phyloP scores from a whole-genome alignment of 352 stramenopile genomes.

The Pythium pyrilobum region DNA sequence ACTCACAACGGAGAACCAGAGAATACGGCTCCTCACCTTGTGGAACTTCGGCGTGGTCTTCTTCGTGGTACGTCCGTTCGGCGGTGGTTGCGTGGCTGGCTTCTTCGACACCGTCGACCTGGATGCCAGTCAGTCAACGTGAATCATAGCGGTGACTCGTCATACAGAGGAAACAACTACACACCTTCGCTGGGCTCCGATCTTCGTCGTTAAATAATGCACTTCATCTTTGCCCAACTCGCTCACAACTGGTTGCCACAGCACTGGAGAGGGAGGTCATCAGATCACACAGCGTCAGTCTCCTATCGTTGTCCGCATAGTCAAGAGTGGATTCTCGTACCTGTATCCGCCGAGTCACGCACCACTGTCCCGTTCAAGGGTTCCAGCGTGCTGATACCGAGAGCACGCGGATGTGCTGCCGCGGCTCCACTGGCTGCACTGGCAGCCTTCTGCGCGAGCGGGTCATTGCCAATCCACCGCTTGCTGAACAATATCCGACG shows the following conservation, averaged over 20 bases:
- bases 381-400: slow-evolving; percentile 47
- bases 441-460: slow-evolving; percentile 12
- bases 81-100: background rate
- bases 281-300: too few species aligned
- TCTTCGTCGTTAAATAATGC: slow-evolving; percentile 55
- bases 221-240: slow-evolving; percentile 64
- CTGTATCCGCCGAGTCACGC: slow-evolving; percentile 36
- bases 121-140: too few species aligned
- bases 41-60: slow-evolving; percentile 22
- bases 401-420: background rate
- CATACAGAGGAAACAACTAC: background rate
- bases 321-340: background rate
- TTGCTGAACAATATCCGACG: slow-evolving; percentile 39
- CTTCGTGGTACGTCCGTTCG: slow-evolving; percentile 22
- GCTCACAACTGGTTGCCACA: slow-evolving; percentile 69
- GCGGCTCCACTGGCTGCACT: background rate
- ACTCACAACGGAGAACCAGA: too few species aligned
- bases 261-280: slow-evolving; percentile 17
- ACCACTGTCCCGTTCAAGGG: slow-evolving; percentile 38
- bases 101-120: slow-evolving; percentile 51
- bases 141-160: too few species aligned
- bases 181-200: slow-evolving; percentile 11
- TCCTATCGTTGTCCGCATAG: too few species aligned
- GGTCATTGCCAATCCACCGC: slow-evolving; percentile 57
- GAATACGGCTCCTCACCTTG: too few species aligned